Evolutionary conservation across 139 green algal species (phyloP), one percentile per base, ranked within the genome.

Genomic region (Chlorella sp.): DNA sequence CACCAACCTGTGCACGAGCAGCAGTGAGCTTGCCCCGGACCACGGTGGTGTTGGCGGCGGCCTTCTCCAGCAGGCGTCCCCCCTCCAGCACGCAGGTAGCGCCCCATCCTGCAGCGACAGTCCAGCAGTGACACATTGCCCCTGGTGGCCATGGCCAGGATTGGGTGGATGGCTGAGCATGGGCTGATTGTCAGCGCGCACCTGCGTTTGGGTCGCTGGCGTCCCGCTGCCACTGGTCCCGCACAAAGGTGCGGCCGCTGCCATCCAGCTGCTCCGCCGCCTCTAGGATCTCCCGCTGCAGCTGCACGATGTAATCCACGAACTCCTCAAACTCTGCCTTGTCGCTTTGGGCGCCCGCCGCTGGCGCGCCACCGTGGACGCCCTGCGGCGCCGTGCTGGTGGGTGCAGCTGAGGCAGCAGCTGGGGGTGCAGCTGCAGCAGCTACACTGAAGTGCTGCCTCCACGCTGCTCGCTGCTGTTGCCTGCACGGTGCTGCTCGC

Each of bases 1-100:
- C 17, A 64, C 14, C 4, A 22, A 72, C 67, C 67, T 70, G 31
- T 0, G 93, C 91, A 0, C 92, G 80, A 36, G 83, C 76, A 24
- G 87, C 61, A 1, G 87, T 85, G 24, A 97, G 84, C 10, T 64
- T 79, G 1, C 92, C 93, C 0, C 80, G 71, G 1, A 98, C 79
- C 0, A 96, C 75, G 14, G 72, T 89, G 10, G 93, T 85, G 82
- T 96, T 97, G 42, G 84, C 87, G 6, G 91, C 91, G 24, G 86
- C 91, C 81, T 99, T 99, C 76, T 99, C 94, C 29, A 98, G 77
- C 30, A 98, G 33, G 24, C 74, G 23, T 0, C 94, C 95, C 42
- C 85, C 90, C 77, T 98, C 88, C n/a, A 99, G 78, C 27, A 98
- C 94, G 30, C 86, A 86, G 0, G 95, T 99, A 69, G 96, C 89